phyloP scores from a whole-genome alignment of 805 yeast species.

The Geotrichum ghanense region DNA sequence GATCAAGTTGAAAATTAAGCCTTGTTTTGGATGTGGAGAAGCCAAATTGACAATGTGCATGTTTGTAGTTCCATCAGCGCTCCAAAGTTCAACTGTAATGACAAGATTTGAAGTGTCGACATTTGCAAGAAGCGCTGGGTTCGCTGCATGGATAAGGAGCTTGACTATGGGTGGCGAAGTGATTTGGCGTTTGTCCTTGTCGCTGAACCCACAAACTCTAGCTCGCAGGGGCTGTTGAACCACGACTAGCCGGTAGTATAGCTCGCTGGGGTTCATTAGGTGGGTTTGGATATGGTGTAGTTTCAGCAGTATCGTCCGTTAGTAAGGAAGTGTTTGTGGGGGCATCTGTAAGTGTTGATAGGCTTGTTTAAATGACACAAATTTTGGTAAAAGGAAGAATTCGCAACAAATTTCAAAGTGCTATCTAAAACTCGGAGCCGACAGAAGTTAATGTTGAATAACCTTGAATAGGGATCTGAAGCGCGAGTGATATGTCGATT shows the following conservation, averaged over 20 bases:
- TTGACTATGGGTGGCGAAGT: constrained; percentile 25
- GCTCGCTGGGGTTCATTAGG: neutral
- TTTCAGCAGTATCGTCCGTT: too few relatives aligned
- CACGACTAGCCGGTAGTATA: constrained; percentile 19
- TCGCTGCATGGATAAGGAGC: constrained; percentile 14
- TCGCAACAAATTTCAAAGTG: too few relatives aligned
- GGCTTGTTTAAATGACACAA: too few relatives aligned
- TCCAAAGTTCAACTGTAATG: neutral
- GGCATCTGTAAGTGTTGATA: too few relatives aligned
- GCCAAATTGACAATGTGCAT: neutral
- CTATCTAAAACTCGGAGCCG: too few relatives aligned
- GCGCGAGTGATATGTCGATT: too few relatives aligned
- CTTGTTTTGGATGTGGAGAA: neutral
- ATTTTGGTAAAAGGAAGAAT: too few relatives aligned
- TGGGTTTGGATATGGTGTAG: neutral
- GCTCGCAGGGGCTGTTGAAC: constrained; percentile 35
- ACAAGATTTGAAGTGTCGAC: constrained; percentile 1
- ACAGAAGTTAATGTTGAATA: too few relatives aligned
- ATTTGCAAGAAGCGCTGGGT: constrained; percentile 18
- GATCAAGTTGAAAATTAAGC: constrained; percentile 25
- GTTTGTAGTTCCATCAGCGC: neutral
- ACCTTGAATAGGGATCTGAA: too few relatives aligned
- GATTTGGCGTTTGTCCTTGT: constrained; percentile 24
- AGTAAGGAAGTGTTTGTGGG: too few relatives aligned
- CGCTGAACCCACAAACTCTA: constrained; percentile 37